Conservation (phyloP, 2,329 filamentous ascomycete genomes). For the Rasamsonia emersonii region DNA sequence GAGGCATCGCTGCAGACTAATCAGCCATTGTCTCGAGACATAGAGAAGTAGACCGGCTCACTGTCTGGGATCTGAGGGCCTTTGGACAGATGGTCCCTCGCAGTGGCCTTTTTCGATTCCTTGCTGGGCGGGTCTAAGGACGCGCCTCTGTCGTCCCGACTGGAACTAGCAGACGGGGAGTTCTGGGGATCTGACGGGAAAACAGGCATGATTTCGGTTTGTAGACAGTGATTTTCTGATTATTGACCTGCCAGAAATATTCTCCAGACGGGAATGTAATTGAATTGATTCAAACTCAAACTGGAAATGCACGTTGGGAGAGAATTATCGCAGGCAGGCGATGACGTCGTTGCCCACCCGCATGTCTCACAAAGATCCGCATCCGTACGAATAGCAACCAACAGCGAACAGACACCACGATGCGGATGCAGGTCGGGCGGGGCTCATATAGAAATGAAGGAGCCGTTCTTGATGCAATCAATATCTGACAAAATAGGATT, state of each 20-base stretch:
- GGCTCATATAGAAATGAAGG: no score
- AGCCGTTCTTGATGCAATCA: no score
- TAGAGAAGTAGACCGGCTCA: constrained; percentile 15
- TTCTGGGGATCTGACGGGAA: constrained; percentile 16
- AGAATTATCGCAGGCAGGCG: no score
- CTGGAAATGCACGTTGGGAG: no score
- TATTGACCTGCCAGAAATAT: constrained; percentile 4
- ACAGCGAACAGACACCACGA: no score
- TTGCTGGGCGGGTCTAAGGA: no score
- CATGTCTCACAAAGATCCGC: no score
- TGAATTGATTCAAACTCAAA: not conserved
- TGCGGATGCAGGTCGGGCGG: no score
- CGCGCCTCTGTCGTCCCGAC: constrained; percentile 19
- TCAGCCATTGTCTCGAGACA: not conserved
- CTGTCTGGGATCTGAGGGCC: constrained; percentile 38
- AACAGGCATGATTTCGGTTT: constrained; percentile 20
- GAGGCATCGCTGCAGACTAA: constrained; percentile 28
- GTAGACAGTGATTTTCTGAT: constrained; percentile 12
- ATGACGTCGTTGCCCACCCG: no score
- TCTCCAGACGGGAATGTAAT: not conserved
- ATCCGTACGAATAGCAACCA: no score
- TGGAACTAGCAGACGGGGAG: constrained; percentile 10
- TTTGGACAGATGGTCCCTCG: constrained; percentile 30
- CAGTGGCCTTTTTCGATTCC: constrained; percentile 24
- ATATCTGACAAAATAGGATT: no score